Base-by-base conservation (phyloP, 352 stramenopile genomes). In the Globisporangium parvum region DNA sequence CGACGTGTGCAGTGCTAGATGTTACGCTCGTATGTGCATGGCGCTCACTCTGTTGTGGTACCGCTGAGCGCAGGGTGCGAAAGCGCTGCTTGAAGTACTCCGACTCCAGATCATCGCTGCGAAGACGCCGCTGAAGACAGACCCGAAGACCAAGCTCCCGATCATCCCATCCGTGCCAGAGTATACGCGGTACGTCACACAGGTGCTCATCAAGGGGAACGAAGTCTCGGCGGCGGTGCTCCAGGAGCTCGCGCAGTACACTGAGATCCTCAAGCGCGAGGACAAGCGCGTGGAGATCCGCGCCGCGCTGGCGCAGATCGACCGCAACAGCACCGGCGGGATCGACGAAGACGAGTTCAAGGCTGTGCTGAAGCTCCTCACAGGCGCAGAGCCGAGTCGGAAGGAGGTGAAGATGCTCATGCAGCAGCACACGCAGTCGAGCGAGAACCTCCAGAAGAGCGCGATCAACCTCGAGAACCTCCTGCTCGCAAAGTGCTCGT, bases 271-370 rank as follows among this genome's bases (percentile, higher is more conserved):
- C 23, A 76, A 73, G 18, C 67, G 80, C 17, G 84, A 93, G 52
- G 84, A 93, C 51, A 90, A 91, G 48, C 60, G 81, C 21, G 62
- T 93, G 6, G 81, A 93, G 50, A 93, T 93, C 51, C 80, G 81
- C 24, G 67, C 69, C 20, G 77, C 80, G 2, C 55, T 93, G 4
- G 69, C 69, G n/a, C 81, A 85, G n/a, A 77, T 92, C 51, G 81
- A 91, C 48, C 73, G 76, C 11, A 87, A 87, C 40, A 67, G 23
- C 2, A 55, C 65, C 0, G 81, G 79, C 12, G 56, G 67, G 15
- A 73, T 93, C 12, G 84, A 91, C 46, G 80, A 91, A 47, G 79
- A 89, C 39, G 81, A 93, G 37, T 85, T 90, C 47, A 87, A 80
- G 51, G 70, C 71, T 2, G 78, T 90, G n/a, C 52, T 92, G 11